phyloP scores from a whole-genome alignment of 2,329 filamentous ascomycete species.

The Erysiphe neolycopersici region DNA sequence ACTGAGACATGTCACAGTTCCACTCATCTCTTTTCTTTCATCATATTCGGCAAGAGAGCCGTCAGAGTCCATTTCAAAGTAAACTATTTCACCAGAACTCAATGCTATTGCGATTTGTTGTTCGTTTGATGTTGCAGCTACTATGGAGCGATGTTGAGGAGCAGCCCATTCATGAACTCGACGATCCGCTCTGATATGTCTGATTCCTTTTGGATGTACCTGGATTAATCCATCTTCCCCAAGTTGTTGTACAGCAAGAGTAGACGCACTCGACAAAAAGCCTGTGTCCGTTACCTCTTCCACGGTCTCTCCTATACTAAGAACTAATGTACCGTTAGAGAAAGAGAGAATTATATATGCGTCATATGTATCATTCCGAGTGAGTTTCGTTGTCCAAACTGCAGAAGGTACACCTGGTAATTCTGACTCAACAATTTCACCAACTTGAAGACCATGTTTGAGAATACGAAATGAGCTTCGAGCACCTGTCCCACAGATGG shows the following conservation, averaged over 20 bases:
- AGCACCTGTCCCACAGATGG: conserved; percentile 67
- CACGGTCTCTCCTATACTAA: conserved; percentile 90
- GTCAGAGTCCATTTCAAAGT: conserved; percentile 91
- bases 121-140: conserved; percentile 79
- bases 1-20: conserved; percentile 84
- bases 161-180: conserved; percentile 80
- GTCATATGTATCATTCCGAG: conserved; percentile 58
- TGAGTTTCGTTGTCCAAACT: conserved; percentile 87
- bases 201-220: conserved; percentile 86
- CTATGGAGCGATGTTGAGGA: conserved; percentile 82
- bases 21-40: conserved; percentile 83
- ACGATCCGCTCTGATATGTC: conserved; percentile 54
- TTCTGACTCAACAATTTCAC: conserved; percentile 86
- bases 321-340: conserved; percentile 64
- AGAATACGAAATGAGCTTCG: conserved; percentile 75
- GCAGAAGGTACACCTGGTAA: conserved; percentile 67
- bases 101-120: conserved; percentile 81
- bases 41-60: conserved; percentile 82
- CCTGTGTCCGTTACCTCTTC: conserved; percentile 88
- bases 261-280: conserved; percentile 69
- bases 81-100: conserved; percentile 89
- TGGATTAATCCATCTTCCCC: conserved; percentile 84
- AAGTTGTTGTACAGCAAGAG: conserved; percentile 76
- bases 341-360: conserved; percentile 92
- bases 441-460: conserved; percentile 78